Percentiles rank a stretch among this genome's conserved stretches.
Conservation (phyloP, 164 flowering plant genomes). For the Vitis labrusca region DNA sequence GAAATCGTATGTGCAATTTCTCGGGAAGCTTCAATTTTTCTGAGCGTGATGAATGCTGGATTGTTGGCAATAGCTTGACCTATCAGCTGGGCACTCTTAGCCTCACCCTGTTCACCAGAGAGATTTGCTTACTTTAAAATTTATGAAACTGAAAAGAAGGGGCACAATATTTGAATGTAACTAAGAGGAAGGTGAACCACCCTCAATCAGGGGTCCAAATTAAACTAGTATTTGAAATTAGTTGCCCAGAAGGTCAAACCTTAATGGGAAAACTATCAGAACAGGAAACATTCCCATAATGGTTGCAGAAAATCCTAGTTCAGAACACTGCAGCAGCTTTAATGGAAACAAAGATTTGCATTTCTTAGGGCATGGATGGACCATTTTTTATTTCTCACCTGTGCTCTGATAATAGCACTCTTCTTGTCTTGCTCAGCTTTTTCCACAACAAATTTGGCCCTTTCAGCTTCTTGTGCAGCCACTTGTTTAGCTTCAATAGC, state of each 20-base stretch:
- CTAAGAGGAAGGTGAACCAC: too few relatives aligned
- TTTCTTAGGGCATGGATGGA: too few relatives aligned
- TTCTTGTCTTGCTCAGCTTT: slow-evolving; percentile 79
- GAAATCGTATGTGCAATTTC: slow-evolving; percentile 44
- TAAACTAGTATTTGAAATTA: neutral
- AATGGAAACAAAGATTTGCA: too few relatives aligned
- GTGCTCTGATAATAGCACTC: slow-evolving; percentile 69
- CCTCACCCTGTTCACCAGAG: slow-evolving; percentile 35
- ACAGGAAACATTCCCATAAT: neutral
- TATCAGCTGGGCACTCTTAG: slow-evolving; percentile 46
- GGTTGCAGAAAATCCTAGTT: too few relatives aligned
- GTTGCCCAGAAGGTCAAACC: too few relatives aligned
- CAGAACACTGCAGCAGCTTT: too few relatives aligned
- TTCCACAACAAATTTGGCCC: slow-evolving; percentile 69
- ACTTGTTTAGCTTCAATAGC: slow-evolving; percentile 77
- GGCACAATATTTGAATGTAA: too few relatives aligned
- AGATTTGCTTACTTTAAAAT: neutral
- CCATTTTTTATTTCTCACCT: slow-evolving; percentile 29
- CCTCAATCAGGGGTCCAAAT: neutral
- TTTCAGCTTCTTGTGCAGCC: slow-evolving; percentile 77
- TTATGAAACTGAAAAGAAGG: too few relatives aligned
- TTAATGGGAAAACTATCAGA: neutral
- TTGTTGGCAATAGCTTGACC: slow-evolving; percentile 48
- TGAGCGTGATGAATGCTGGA: slow-evolving; percentile 43
- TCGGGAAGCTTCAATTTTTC: slow-evolving; percentile 45